Evolutionary conservation across 2,329 filamentous ascomycete species (phyloP).

Genomic region (Pestalotiopsis sp.): DNA sequence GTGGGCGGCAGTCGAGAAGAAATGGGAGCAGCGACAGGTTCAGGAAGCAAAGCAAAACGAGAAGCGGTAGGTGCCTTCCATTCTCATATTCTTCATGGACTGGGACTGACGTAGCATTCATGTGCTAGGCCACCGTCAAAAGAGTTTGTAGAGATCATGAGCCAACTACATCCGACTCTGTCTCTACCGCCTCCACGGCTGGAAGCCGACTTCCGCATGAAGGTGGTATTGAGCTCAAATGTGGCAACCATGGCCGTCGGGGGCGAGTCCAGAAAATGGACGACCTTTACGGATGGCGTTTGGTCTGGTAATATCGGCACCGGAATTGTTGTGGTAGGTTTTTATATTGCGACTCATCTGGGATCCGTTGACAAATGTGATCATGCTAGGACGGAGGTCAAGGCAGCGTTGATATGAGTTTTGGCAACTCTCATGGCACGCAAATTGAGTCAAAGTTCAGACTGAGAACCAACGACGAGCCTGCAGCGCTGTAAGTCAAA

Average conservation of each 20-base stretch:
- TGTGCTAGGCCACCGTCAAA: slow-evolving; percentile 8
- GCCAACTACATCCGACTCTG: slow-evolving; percentile 24
- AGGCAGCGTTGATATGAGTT: slow-evolving; percentile 25
- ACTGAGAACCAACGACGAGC: slow-evolving; percentile 27
- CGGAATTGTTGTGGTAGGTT: slow-evolving; percentile 29
- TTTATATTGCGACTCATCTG: neutral
- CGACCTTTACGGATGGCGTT: slow-evolving; percentile 28
- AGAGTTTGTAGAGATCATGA: slow-evolving; percentile 15
- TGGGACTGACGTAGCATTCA: neutral
- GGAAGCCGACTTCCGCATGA: slow-evolving; percentile 32
- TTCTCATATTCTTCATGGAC: neutral
- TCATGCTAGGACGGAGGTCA: slow-evolving; percentile 28
- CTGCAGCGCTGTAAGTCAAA: slow-evolving; percentile 30
- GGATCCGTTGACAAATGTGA: neutral
- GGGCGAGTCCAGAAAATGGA: slow-evolving; percentile 29
- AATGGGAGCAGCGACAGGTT: slow-evolving; percentile 18
- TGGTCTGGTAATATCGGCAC: slow-evolving; percentile 31
- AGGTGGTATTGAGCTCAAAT: slow-evolving; percentile 25
- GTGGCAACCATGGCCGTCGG: slow-evolving; percentile 27
- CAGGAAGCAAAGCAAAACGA: neutral
- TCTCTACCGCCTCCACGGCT: slow-evolving; percentile 28
- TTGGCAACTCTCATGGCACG: slow-evolving; percentile 24
- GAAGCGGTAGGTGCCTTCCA: neutral
- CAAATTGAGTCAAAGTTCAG: slow-evolving; percentile 30
- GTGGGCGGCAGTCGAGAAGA: slow-evolving; percentile 29